phyloP scores from a whole-genome alignment of 2,329 filamentous ascomycete species.

The Claviceps humidiphila region DNA sequence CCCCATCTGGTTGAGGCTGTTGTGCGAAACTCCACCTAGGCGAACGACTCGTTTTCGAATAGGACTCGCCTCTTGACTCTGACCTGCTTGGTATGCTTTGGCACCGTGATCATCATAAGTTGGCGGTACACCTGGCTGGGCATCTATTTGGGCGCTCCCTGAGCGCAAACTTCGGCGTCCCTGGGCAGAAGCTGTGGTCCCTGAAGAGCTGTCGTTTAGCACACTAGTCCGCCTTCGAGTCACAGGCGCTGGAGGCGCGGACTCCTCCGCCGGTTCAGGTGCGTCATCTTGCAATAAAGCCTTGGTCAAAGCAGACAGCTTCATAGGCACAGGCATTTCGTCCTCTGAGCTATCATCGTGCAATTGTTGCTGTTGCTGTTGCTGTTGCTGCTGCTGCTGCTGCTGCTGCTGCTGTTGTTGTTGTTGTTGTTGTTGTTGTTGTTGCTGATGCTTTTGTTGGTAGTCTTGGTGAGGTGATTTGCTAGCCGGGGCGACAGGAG shows the following conservation, averaged over 20 bases:
- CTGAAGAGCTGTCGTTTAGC: constrained; percentile 26
- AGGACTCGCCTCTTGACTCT: constrained; percentile 37
- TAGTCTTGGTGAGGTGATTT: constrained; percentile 23
- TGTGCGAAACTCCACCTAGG: constrained; percentile 37
- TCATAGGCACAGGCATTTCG: constrained; percentile 82
- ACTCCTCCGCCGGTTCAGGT: constrained; percentile 28
- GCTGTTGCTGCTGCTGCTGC: too few relatives aligned
- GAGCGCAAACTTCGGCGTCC: constrained; percentile 34
- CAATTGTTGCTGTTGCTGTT: constrained; percentile 24
- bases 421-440: too few relatives aligned
- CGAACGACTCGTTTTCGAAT: constrained; percentile 44
- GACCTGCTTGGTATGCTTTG: constrained; percentile 4
- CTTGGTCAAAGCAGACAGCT: constrained; percentile 85
- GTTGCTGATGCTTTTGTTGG: too few relatives aligned
- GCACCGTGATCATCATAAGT: constrained; percentile 11
- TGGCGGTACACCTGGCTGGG: constrained; percentile 23
- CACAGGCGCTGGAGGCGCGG: constrained; percentile 30
- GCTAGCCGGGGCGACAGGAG: constrained; percentile 13
- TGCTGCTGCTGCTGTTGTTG: too few relatives aligned
- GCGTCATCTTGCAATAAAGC: constrained; percentile 59
- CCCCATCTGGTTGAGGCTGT: constrained; percentile 26
- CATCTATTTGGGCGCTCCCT: constrained; percentile 29
- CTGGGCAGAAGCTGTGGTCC: constrained; percentile 25
- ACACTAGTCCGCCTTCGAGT: constrained; percentile 37
- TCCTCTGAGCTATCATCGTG: constrained; percentile 83